A percentile compares a stretch with the other conserved stretches of the same genome.
Conservation (phyloP, 2,329 filamentous ascomycete species). For the Stagonosporopsis tanaceti region DNA sequence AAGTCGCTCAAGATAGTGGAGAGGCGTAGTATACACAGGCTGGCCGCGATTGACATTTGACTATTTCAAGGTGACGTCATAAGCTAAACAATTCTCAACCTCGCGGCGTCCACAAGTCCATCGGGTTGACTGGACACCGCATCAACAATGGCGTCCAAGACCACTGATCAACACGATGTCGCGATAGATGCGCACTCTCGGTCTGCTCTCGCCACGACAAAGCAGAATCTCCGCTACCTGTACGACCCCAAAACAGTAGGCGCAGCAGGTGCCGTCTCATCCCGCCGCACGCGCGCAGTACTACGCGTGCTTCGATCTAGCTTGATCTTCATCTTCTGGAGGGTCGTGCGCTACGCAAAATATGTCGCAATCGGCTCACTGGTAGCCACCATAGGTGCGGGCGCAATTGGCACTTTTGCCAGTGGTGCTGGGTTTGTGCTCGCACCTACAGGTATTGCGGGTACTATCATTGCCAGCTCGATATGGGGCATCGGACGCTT, state of each 20-base stretch:
- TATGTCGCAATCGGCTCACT: constrained; percentile 53
- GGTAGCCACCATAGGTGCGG: constrained; percentile 49
- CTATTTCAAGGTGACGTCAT: constrained; percentile 5
- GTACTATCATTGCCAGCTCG: constrained; percentile 46
- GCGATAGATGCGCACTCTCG: constrained; percentile 21
- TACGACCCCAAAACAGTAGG: constrained; percentile 42
- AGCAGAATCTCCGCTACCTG: constrained; percentile 48
- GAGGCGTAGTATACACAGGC: background rate
- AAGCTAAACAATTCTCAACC: background rate
- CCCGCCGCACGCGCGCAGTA: constrained; percentile 50
- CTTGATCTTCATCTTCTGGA: constrained; percentile 54
- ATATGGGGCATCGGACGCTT: constrained; percentile 52
- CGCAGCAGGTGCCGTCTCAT: constrained; percentile 36
- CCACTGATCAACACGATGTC: constrained; percentile 11
- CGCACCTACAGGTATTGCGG: constrained; percentile 53
- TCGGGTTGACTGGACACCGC: background rate
- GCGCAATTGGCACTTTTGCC: constrained; percentile 48
- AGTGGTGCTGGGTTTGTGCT: constrained; percentile 53
- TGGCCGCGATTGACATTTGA: background rate
- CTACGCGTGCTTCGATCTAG: constrained; percentile 51
- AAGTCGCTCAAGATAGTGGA: background rate
- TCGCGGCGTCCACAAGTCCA: no score
- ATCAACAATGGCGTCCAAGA: constrained; percentile 3
- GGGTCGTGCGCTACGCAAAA: constrained; percentile 53
- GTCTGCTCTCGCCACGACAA: constrained; percentile 39